These are phyloP conservation scores for Parathielavia appendiculata DNA, from an alignment of 495 filamentous ascomycete genomes.

Conservation along the genomic window DNA sequence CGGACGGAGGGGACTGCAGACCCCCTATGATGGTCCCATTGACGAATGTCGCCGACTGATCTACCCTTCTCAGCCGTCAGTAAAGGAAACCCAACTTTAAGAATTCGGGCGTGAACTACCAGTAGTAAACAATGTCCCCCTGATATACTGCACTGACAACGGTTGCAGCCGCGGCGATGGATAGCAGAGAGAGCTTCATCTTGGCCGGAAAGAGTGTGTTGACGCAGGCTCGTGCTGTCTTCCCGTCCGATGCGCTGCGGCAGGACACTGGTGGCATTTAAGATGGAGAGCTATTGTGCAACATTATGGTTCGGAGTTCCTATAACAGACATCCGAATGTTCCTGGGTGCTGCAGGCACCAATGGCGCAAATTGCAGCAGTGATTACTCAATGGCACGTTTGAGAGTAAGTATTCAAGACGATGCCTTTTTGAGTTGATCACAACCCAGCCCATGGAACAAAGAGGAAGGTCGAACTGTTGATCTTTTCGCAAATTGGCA, in stretches of 20 bases:
- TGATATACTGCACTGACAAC: conserved; percentile 28
- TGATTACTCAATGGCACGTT: no score
- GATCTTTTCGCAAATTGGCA: no score
- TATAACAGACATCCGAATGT: neutral
- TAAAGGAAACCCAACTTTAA: no score
- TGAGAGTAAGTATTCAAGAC: no score
- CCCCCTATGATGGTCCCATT: conserved; percentile 34
- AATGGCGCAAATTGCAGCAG: conserved; percentile 16
- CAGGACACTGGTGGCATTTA: neutral
- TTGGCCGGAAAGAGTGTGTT: neutral
- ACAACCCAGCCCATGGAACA: no score
- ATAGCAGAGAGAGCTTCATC: conserved; percentile 17
- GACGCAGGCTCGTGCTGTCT: conserved; percentile 17
- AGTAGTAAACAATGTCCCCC: conserved; percentile 38
- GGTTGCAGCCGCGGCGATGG: conserved; percentile 15
- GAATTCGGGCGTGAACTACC: conserved; percentile 9
- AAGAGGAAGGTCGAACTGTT: no score
- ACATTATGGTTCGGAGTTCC: no score
- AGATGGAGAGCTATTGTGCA: no score
- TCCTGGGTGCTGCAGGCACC: neutral
- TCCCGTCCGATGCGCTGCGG: neutral
- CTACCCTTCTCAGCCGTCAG: conserved; percentile 19
- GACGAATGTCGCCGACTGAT: conserved; percentile 30
- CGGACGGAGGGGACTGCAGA: conserved; percentile 32
- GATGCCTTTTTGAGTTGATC: no score